Percentiles rank a stretch among this genome's conserved stretches.
Conservation (phyloP, 169 alveolate species). For the Plasmodium sp. region DNA sequence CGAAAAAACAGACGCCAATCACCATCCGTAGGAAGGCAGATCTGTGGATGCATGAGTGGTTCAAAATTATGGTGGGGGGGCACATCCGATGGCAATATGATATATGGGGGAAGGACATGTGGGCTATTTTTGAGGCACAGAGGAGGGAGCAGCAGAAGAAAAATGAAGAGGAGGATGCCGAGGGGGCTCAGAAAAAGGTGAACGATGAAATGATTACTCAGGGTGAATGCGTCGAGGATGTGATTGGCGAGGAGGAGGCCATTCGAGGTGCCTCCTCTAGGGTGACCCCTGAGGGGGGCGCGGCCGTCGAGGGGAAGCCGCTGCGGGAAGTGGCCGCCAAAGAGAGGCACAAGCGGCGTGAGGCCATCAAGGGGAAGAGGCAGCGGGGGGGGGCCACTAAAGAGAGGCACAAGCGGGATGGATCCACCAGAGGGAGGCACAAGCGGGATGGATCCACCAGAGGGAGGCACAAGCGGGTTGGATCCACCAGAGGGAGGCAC, state of each 20-base stretch:
- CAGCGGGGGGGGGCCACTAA: not conserved
- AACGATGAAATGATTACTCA: no score
- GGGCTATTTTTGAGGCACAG: not conserved
- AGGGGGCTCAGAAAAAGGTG: no score
- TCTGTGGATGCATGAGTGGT: not conserved
- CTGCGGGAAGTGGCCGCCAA: not conserved
- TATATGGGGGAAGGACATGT: not conserved
- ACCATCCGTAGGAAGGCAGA: not conserved
- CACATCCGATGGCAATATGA: not conserved
- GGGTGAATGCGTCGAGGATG: no score
- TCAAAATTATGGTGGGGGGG: not conserved
- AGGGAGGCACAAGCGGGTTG: no score
- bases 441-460: not conserved
- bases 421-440: not conserved
- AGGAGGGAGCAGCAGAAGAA: not conserved
- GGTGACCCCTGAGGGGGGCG: not conserved
- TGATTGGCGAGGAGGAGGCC: not conserved
- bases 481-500: not conserved
- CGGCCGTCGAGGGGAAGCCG: not conserved
- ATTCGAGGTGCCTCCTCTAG: not conserved
- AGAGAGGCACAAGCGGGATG: no score
- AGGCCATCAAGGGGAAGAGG: no score
- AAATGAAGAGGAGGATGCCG: not conserved
- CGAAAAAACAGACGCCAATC: not conserved
- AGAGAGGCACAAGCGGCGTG: no score